Evolutionary conservation across 2,329 filamentous ascomycete genomes (phyloP), one percentile per base, ranked within the genome.

Genomic region (Cladosporium sp.): DNA sequence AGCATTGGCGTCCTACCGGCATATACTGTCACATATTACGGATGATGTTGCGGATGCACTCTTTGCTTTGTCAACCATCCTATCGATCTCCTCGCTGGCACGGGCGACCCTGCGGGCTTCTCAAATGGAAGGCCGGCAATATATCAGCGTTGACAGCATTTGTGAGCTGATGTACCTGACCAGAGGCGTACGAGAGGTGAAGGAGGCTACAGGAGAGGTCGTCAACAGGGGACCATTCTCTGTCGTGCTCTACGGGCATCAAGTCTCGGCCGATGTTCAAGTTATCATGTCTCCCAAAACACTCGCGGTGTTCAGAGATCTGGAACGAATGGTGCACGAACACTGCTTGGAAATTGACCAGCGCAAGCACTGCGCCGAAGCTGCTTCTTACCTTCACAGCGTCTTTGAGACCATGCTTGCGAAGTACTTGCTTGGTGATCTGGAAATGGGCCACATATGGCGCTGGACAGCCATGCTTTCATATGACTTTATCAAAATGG

Each of bases 81-180:
- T 60, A 3, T 63, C 60, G 1, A 57, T 64, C 3, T 57, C 60
- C 4, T 59, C 61, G 1, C 2, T 58, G 12, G 40, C 56, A 13
- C 40, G 50, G 20, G 56, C 56, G 3, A 40, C 42, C 15, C 12
- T 58, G 15, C 13, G 52, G 36, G 63, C 61, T 8, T 52, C 56
- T 17, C 34, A 54, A 15, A 59, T 58, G 59, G 54, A 59, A 10
- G 58, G 58, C 22, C 61, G 57, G 12, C 40, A 51, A 28, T 56
- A 52, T 19, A 49, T 66, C 5, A 59, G 56, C 25, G 57, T 64
- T 17, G 64, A 66, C 13, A 62, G 65, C 17, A 55, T 68, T 8
- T 56, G 59, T n/a, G 63, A 68, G 40, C 44, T 61, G 13, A 59
- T 67, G 17, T 39, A 60, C 4, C 51, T 68, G 17, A 66, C 62